Evolutionary conservation across 148 eudicot species (phyloP).

Genomic region (Rhododendron ferrugineum): DNA sequence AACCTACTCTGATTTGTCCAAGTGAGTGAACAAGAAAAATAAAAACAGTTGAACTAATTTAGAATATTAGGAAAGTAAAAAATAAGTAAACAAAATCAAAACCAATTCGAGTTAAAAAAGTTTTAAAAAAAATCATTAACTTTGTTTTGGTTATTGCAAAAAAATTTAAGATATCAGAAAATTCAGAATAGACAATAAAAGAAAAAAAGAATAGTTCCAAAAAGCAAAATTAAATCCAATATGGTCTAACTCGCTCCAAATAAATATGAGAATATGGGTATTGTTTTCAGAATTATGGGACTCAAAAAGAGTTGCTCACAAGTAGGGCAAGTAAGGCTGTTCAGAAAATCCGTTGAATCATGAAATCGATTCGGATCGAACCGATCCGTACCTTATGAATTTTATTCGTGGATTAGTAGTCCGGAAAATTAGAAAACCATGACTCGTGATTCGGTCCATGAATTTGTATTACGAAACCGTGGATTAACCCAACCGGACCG

Average conservation of each 20-base stretch:
- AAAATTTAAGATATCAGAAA: not conserved
- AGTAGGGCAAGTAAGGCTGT: not conserved
- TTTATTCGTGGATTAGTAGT: too few species aligned
- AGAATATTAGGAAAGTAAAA: not conserved
- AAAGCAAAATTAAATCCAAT: not conserved
- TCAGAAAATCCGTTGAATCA: too few species aligned
- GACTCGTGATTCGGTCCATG: too few species aligned
- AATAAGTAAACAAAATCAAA: not conserved
- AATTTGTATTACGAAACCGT: too few species aligned
- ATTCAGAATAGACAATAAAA: not conserved
- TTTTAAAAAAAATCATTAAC: too few species aligned
- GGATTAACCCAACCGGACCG: too few species aligned
- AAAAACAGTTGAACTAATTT: not conserved
- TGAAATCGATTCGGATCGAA: too few species aligned
- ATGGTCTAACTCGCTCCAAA: not conserved
- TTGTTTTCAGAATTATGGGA: too few species aligned
- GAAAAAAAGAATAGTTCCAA: not conserved
- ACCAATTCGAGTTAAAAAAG: not conserved
- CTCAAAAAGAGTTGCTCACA: not conserved
- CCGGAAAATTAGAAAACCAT: too few species aligned
- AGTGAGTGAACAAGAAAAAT: not conserved
- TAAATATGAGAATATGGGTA: too few species aligned
- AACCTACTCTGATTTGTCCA: not conserved
- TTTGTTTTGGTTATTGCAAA: too few species aligned
- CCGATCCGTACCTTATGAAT: too few species aligned